These are phyloP conservation scores for Lasiodiplodia citricola DNA, from an alignment of 2,329 filamentous ascomycete species.

Conservation along the genomic window DNA sequence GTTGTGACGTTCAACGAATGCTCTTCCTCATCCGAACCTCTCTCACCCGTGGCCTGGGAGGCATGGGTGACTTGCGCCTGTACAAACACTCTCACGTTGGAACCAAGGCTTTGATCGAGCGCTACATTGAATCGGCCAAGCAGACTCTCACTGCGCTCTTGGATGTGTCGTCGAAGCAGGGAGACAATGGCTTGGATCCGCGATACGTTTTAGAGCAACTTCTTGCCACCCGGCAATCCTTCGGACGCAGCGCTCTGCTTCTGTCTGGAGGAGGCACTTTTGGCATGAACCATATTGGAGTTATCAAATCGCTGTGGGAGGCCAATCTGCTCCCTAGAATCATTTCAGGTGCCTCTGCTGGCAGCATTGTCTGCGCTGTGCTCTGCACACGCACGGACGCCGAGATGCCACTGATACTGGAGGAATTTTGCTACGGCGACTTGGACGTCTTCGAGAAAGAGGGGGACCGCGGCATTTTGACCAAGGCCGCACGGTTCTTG, in stretches of 20 bases:
- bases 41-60: slow-evolving; percentile 79
- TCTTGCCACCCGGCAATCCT: slow-evolving; percentile 75
- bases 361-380: slow-evolving; percentile 83
- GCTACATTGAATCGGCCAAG: slow-evolving; percentile 80
- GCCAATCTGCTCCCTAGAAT: slow-evolving; percentile 78
- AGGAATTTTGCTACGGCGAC: slow-evolving; percentile 78
- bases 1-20: slow-evolving; percentile 76
- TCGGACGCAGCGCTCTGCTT: slow-evolving; percentile 81
- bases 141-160: slow-evolving; percentile 75
- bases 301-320: slow-evolving; percentile 81
- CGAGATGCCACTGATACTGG: slow-evolving; percentile 73
- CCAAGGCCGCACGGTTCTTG: slow-evolving; percentile 73
- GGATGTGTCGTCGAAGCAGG: slow-evolving; percentile 60
- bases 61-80: slow-evolving; percentile 81
- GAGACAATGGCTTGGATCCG: slow-evolving; percentile 59
- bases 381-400: slow-evolving; percentile 79
- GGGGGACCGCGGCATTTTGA: slow-evolving; percentile 66
- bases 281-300: slow-evolving; percentile 90
- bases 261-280: slow-evolving; percentile 87
- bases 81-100: slow-evolving; percentile 86
- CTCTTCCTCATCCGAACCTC: slow-evolving; percentile 80
- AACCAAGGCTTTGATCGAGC: slow-evolving; percentile 85
- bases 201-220: slow-evolving; percentile 70
- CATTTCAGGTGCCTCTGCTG: slow-evolving; percentile 85
- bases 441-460: slow-evolving; percentile 77